Evolutionary conservation across 768 basidiomycete species (phyloP).

Genomic region (Polyporus arcularius): DNA sequence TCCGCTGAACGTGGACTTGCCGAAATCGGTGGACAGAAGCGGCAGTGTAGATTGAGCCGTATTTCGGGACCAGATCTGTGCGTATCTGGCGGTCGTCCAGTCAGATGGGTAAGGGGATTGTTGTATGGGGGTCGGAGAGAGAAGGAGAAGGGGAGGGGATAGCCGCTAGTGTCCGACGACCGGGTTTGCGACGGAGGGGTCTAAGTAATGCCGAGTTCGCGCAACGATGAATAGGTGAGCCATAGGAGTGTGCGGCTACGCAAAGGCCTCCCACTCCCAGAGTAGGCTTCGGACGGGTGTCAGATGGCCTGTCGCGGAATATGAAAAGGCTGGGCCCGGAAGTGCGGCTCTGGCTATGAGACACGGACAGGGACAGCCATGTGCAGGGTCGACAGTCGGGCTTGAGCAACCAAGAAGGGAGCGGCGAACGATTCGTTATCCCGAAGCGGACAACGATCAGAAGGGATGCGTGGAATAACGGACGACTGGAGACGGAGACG

Average conservation of each 20-base stretch:
- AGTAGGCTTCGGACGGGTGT: background rate
- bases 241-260: background rate
- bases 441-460: slow-evolving; percentile 6
- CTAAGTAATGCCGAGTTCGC: background rate
- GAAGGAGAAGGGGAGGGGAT: background rate
- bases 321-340: background rate
- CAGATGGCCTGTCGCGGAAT: slow-evolving; percentile 2
- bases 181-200: background rate
- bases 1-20: slow-evolving; percentile 9
- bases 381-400: background rate
- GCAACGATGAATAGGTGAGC: background rate
- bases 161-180: background rate
- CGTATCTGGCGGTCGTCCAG: background rate
- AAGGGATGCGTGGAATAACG: slow-evolving; percentile 4
- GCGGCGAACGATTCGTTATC: background rate
- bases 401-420: background rate
- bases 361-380: background rate
- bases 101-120: background rate
- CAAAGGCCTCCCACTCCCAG: background rate
- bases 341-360: background rate
- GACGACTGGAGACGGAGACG: background rate
- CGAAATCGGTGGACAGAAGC: background rate
- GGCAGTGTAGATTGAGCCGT: background rate
- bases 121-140: background rate
- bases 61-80: background rate